A percentile compares a stretch with the other conserved stretches of the same genome.
These are phyloP conservation scores for Lolium multiflorum DNA, from an alignment of 176 grass and related monocot genomes.

Conservation along the genomic window DNA sequence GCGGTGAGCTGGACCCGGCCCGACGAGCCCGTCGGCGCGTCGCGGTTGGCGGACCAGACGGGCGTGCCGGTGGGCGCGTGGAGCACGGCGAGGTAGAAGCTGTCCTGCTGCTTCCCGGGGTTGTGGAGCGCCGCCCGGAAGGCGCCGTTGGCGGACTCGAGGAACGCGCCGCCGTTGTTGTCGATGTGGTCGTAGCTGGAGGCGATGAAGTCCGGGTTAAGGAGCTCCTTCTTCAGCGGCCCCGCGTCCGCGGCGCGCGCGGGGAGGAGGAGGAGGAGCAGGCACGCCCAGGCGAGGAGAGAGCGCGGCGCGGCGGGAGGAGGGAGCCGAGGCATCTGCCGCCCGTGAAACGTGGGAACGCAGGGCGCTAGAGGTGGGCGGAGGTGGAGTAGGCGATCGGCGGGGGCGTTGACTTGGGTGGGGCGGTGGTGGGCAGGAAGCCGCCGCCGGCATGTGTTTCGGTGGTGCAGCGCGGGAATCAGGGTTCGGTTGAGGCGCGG, in stretches of 20 bases:
- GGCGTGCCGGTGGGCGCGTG: constrained; percentile 57
- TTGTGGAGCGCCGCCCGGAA: constrained; percentile 62
- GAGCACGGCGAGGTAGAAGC: constrained; percentile 70
- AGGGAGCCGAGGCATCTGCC: constrained; percentile 52
- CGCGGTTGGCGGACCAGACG: constrained; percentile 80
- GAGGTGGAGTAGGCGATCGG: not conserved
- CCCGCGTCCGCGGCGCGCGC: constrained; percentile 31
- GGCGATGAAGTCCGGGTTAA: constrained; percentile 64
- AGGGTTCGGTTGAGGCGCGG: constrained; percentile 32
- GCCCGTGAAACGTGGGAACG: constrained; percentile 46
- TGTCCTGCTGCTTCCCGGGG: constrained; percentile 54
- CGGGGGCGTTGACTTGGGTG: constrained; percentile 11
- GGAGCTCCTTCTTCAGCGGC: constrained; percentile 40
- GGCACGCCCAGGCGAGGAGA: constrained; percentile 18
- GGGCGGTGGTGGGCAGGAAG: constrained; percentile 14
- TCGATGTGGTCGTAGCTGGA: constrained; percentile 52
- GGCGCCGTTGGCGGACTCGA: constrained; percentile 48
- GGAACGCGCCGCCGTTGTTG: constrained; percentile 56
- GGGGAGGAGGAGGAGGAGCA: constrained; percentile 39
- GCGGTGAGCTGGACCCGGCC: constrained; percentile 55
- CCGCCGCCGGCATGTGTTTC: constrained; percentile 5
- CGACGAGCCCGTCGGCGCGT: constrained; percentile 44
- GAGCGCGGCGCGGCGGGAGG: constrained; percentile 23
- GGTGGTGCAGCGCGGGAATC: not conserved
- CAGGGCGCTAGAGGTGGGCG: constrained; percentile 20